Percentiles rank a stretch among this genome's conserved stretches.
These are phyloP conservation scores for Lentinus tigrinus DNA, from an alignment of 768 basidiomycete species.

Conservation along the genomic window DNA sequence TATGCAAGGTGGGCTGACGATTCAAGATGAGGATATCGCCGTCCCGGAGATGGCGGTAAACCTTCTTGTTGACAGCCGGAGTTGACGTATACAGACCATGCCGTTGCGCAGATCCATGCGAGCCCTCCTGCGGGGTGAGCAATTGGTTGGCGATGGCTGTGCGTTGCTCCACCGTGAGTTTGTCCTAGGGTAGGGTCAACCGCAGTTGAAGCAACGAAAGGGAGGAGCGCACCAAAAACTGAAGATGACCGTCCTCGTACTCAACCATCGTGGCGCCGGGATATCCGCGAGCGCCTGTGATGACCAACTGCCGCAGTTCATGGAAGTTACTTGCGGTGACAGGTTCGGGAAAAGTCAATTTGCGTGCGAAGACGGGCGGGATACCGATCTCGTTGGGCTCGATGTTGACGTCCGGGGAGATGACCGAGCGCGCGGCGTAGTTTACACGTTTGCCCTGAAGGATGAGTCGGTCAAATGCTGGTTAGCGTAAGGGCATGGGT, in stretches of 20 bases:
- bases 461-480: not conserved
- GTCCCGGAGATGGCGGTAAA: conserved; percentile 90
- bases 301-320: conserved; percentile 84
- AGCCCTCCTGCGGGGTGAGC: conserved; percentile 85
- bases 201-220: not conserved
- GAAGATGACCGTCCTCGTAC: conserved; percentile 88
- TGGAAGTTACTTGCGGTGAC: conserved; percentile 91
- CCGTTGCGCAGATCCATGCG: conserved; percentile 41
- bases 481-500: not conserved
- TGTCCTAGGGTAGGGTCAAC: conserved; percentile 53
- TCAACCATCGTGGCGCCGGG: conserved; percentile 95
- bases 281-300: conserved; percentile 83
- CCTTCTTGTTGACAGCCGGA: conserved; percentile 89
- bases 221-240: conserved; percentile 62
- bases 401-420: conserved; percentile 98
- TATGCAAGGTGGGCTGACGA: conserved; percentile 97
- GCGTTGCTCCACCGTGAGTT: conserved; percentile 82
- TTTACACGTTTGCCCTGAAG: conserved; percentile 96
- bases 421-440: conserved; percentile 99
- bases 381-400: conserved; percentile 99
- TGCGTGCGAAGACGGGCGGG: conserved; percentile 95
- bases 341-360: conserved; percentile 96
- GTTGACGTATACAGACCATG: conserved; percentile 73
- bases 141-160: conserved; percentile 95
- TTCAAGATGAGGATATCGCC: conserved; percentile 96